These are phyloP conservation scores for Tolypocladium inflatum DNA, from an alignment of 2,329 filamentous ascomycete genomes.

Conservation along the genomic window DNA sequence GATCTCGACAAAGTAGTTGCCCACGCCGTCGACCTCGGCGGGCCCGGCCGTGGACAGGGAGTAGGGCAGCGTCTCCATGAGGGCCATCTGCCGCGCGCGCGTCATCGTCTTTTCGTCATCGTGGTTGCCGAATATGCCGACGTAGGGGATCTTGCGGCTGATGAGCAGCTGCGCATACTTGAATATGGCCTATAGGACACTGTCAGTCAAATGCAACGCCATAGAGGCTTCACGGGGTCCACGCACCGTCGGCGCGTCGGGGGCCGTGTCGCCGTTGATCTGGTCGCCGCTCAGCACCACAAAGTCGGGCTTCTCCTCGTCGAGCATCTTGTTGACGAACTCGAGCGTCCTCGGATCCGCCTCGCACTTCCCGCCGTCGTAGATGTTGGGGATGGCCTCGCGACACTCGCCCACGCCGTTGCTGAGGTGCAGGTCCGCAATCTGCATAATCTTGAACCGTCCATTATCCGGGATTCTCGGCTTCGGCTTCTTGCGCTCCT, in stretches of 20 bases:
- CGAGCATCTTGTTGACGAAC: constrained; percentile 73
- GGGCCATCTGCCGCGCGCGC: constrained; percentile 69
- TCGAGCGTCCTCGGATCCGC: constrained; percentile 87
- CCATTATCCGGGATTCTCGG: constrained; percentile 80
- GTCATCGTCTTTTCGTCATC: constrained; percentile 83
- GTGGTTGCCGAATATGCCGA: constrained; percentile 93
- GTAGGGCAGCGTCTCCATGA: constrained; percentile 80
- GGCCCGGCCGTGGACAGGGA: constrained; percentile 82
- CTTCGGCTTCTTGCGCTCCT: constrained; percentile 56
- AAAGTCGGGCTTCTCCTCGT: constrained; percentile 88
- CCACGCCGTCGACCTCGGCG: constrained; percentile 75
- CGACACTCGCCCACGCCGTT: constrained; percentile 81
- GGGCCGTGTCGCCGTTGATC: constrained; percentile 86
- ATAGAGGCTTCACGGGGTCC: not conserved
- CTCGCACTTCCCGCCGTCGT: constrained; percentile 71
- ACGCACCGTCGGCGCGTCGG: constrained; percentile 75
- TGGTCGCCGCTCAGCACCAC: constrained; percentile 91
- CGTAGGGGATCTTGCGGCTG: constrained; percentile 82
- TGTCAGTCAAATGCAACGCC: constrained; percentile 11
- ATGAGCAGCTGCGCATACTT: constrained; percentile 83
- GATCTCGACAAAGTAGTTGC: constrained; percentile 91
- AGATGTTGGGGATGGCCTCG: constrained; percentile 68
- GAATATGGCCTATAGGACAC: constrained; percentile 60
- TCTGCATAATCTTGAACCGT: constrained; percentile 94
- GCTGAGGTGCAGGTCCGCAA: constrained; percentile 88